Evolutionary conservation across 1,284 basidiomycete genomes (phyloP).

Genomic region (Cutaneotrichosporon arboriforme): DNA sequence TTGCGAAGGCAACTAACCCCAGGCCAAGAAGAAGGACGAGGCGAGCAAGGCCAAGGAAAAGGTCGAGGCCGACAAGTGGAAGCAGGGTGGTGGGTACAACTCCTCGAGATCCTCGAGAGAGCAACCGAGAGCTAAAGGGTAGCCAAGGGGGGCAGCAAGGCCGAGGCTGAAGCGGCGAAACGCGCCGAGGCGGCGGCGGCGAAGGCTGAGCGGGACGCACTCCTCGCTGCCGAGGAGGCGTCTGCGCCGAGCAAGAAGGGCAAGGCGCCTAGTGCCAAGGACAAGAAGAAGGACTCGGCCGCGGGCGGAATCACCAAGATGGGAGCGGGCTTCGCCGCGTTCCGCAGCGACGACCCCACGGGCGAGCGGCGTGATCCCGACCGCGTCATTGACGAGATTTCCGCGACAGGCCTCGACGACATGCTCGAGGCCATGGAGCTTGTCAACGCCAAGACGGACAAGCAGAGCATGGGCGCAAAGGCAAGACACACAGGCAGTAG

Average conservation of each 20-base stretch:
- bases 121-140: background rate
- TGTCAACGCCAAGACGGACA: conserved; percentile 87
- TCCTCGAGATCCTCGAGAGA: background rate
- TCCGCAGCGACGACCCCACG: conserved; percentile 56
- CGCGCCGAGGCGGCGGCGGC: conserved; percentile 52
- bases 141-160: conserved; percentile 53
- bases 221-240: conserved; percentile 76
- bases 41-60: conserved; percentile 43
- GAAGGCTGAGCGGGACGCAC: conserved; percentile 51
- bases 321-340: conserved; percentile 20
- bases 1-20: background rate
- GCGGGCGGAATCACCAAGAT: conserved; percentile 11
- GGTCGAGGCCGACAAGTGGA: conserved; percentile 73
- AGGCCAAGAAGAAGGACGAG: conserved; percentile 56
- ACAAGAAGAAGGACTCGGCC: conserved; percentile 21
- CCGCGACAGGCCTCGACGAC: conserved; percentile 85
- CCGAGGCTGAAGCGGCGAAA: conserved; percentile 59
- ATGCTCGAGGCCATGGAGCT: conserved; percentile 83
- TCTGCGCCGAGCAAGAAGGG: conserved; percentile 60
- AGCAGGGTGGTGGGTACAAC: conserved; percentile 60
- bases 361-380: conserved; percentile 53
- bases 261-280: conserved; percentile 37
- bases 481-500: conserved; percentile 18
- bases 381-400: conserved; percentile 59
- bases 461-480: conserved; percentile 68